Evolutionary conservation across 495 filamentous ascomycete genomes (phyloP).

Genomic region (Penicillium samsonianum): DNA sequence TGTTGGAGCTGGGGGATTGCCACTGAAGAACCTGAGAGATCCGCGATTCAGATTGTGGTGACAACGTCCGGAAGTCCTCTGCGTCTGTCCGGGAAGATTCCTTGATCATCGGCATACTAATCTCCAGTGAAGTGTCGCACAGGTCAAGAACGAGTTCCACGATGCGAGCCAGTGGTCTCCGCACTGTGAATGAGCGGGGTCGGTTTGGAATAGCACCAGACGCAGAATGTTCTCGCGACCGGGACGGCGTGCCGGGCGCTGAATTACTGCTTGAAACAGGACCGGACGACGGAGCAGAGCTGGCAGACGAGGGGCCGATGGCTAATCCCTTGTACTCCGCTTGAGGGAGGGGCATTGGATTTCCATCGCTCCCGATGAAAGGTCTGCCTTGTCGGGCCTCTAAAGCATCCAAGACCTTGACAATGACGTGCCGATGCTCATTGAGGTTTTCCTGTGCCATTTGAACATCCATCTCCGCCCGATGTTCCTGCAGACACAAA

Average conservation of each 20-base stretch:
- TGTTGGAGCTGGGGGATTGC: conserved; percentile 89
- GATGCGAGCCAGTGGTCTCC: conserved; percentile 84
- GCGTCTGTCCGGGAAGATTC: conserved; percentile 63
- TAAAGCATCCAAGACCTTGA: conserved; percentile 88
- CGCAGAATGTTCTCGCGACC: conserved; percentile 79
- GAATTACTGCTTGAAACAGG: conserved; percentile 64
- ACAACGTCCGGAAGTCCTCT: conserved; percentile 82
- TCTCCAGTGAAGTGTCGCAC: conserved; percentile 93
- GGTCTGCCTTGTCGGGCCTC: conserved; percentile 77
- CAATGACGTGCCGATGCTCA: conserved; percentile 95
- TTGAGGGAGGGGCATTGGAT: conserved; percentile 48
- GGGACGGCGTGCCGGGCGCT: conserved; percentile 66
- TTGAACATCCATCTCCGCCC: conserved; percentile 96
- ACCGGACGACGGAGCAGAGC: conserved; percentile 57
- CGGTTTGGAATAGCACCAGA: conserved; percentile 71
- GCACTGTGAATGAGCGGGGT: conserved; percentile 80
- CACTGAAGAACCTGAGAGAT: conserved; percentile 92
- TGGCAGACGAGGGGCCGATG: conserved; percentile 68
- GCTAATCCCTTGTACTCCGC: conserved; percentile 90
- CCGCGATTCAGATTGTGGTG: conserved; percentile 90
- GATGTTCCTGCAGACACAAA: conserved; percentile 91
- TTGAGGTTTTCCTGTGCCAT: conserved; percentile 87
- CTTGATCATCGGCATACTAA: conserved; percentile 89
- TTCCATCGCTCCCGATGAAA: conserved; percentile 58
- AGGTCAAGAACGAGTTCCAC: conserved; percentile 93